Base-by-base conservation (phyloP, 108 stramenopile genomes). In the Schizochytrium sp. region DNA sequence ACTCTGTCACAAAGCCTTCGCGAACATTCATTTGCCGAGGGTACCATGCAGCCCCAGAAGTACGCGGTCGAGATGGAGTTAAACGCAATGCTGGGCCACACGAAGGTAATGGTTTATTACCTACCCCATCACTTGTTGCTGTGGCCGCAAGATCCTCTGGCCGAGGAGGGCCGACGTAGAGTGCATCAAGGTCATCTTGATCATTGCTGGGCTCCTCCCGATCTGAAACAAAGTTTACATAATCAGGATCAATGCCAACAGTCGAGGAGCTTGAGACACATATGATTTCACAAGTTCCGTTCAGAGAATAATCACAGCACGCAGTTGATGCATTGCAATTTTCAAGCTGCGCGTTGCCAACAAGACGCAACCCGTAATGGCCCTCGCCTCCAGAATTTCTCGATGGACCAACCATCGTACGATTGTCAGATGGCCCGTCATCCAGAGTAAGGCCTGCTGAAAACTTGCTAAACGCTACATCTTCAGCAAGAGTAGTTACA, bases 41-140 rank as follows among this genome's bases (percentile, higher is more conserved):
- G 90, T 95, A 95, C 95, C 95, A 95, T 4, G 89, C 92, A 8
- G 95, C 93, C 2, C 95, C 95, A 15, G 72, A 46, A 55, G 69
- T 72, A 3, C 90, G 55, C 13, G 94, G 87, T 8, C n/a, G 44
- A 50, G 92, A 88, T 15, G 93, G 46, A 3, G 95, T 95, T 2
- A 95, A 87, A 40, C 94, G 58, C 3, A 94, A 72, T 4, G 92
- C 91, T 4, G 94, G 94, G 2, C 94, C 95, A 72, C 95, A 95
- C 50, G 72, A 45, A 42, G 53, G 88, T 49, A 55, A 3, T 46
- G 72, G 19, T 0, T 47, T 53, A 56, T 4, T 28, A 49, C 87
- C 7, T 57, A 28, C n/a, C 42, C n/a, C 73, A 55, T 40, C 61
- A 3, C 13, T 42, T 15, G 47, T 69, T 3, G 28, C 40, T 19